Conservation (phyloP, 192 early-diverging fungal species). For the Allomyces macrogynus region DNA sequence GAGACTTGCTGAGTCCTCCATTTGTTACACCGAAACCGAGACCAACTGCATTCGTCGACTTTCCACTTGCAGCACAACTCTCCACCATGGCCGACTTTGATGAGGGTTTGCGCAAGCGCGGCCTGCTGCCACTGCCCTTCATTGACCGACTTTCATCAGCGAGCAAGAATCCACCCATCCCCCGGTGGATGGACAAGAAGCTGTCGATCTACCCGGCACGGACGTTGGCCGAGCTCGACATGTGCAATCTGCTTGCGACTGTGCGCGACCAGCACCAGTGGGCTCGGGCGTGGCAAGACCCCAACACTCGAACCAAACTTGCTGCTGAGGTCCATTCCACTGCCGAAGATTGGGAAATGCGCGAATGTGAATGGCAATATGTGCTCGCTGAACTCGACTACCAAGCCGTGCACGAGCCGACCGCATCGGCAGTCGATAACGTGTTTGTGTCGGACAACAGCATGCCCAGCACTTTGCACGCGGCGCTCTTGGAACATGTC, state of each 20-base stretch:
- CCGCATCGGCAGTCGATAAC: conserved; percentile 7
- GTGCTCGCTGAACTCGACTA: conserved; percentile 21
- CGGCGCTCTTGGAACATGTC: conserved; percentile 6
- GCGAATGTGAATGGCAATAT: conserved; percentile 17
- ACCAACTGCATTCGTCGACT: too few relatives aligned
- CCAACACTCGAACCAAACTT: conserved; percentile 7
- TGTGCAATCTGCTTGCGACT: conserved; percentile 13
- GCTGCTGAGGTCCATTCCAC: conserved; percentile 1
- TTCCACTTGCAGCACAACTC: too few relatives aligned
- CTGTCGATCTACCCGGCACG: neutral
- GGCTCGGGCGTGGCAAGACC: conserved; percentile 1
- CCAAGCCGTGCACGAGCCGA: conserved; percentile 11
- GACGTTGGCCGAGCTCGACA: neutral
- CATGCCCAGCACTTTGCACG: conserved; percentile 7
- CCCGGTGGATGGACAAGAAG: neutral
- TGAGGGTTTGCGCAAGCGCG: too few relatives aligned
- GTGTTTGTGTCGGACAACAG: conserved; percentile 17
- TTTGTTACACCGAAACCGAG: too few relatives aligned
- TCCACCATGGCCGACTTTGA: too few relatives aligned
- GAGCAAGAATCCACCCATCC: too few relatives aligned
- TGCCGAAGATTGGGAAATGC: conserved; percentile 10
- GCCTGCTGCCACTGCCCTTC: too few relatives aligned
- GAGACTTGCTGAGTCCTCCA: too few relatives aligned
- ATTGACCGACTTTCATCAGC: too few relatives aligned
- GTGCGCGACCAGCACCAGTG: conserved; percentile 27